Evolutionary conservation across 441 rosid species (phyloP), one percentile per base, ranked within the genome.

Genomic region (Aquilaria agallochum): DNA sequence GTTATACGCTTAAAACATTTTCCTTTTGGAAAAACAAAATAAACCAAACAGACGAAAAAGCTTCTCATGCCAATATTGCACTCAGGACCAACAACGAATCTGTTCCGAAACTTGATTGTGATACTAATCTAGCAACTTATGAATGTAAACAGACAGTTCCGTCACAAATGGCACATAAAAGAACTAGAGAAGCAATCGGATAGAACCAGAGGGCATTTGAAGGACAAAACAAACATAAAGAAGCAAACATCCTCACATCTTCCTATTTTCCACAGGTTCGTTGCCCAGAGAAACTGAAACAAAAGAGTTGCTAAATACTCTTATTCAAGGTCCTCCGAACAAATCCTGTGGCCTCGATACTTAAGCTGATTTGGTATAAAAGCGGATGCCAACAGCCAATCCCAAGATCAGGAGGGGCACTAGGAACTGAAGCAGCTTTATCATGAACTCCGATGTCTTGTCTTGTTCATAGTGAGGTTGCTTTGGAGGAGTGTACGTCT

Each of bases 361-460:
- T 76, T 61, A 86, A 56, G 83, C 74, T n/a, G 86, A 53, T 84
- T 88, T 94, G 70, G 95, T 81, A 72, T 89, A 91, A 79, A 76
- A 71, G 50, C 90, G 96, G 76, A 94, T 48, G 11, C 83, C 90
- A 4, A 91, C 15, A 70, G 99, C 99, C 83, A 94, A 76, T 12
- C 90, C 99, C 75, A 94, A 74, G 76, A 94, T 87, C 5, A 87
- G 75, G 61, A 91, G 80, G 63, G 97, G 99, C 66, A 87, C 90
- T 65, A 91, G 77, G 81, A 94, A 87, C 71, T 87, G 99, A 32
- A 91, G 94, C 46, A 91, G 72, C 82, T 82, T 89, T 61, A 89
- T 64, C 50, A 94, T 32, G 62, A 89, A 82, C 2, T 89, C 90
- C 0, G 88, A 55, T 15, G 95, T 83, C 85, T 91, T 82, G 79